Percentiles rank a stretch among this genome's conserved stretches.
These are phyloP conservation scores for Penicillium parvum DNA, from an alignment of 495 filamentous ascomycete genomes.

Conservation along the genomic window DNA sequence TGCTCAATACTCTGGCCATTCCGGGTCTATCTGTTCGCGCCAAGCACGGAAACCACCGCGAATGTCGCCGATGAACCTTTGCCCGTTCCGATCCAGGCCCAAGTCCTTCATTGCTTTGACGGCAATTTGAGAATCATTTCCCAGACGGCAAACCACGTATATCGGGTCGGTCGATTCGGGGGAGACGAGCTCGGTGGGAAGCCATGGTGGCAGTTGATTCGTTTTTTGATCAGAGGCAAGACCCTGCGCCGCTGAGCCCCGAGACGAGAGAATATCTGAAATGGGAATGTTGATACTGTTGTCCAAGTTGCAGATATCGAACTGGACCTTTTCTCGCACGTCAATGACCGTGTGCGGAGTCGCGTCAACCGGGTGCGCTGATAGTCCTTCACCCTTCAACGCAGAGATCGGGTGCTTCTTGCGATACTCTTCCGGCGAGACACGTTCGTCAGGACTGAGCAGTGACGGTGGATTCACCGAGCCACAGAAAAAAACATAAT, in stretches of 20 bases:
- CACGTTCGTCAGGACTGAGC: slow-evolving; percentile 55
- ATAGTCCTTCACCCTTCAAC: no score
- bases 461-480: slow-evolving; percentile 42
- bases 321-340: slow-evolving; percentile 79
- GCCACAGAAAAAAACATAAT: slow-evolving; percentile 82
- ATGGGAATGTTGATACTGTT: slow-evolving; percentile 78
- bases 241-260: slow-evolving; percentile 20
- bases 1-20: slow-evolving; percentile 60
- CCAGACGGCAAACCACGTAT: slow-evolving; percentile 78
- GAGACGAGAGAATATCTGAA: slow-evolving; percentile 55
- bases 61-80: slow-evolving; percentile 68
- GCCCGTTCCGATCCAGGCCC: slow-evolving; percentile 52
- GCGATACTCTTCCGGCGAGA: slow-evolving; percentile 54
- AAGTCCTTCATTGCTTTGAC: slow-evolving; percentile 66
- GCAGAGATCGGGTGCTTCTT: slow-evolving; percentile 12
- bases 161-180: slow-evolving; percentile 41
- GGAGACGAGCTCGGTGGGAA: slow-evolving; percentile 31
- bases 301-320: slow-evolving; percentile 68
- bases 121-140: slow-evolving; percentile 84
- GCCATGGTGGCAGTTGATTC: slow-evolving; percentile 34
- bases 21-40: slow-evolving; percentile 68
- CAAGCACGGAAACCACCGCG: slow-evolving; percentile 79
- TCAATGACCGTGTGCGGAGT: slow-evolving; percentile 62
- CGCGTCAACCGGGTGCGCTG: background rate
- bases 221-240: background rate